Evolutionary conservation across 1,284 basidiomycete genomes (phyloP).

Genomic region (Microbotryomycetes sp.): DNA sequence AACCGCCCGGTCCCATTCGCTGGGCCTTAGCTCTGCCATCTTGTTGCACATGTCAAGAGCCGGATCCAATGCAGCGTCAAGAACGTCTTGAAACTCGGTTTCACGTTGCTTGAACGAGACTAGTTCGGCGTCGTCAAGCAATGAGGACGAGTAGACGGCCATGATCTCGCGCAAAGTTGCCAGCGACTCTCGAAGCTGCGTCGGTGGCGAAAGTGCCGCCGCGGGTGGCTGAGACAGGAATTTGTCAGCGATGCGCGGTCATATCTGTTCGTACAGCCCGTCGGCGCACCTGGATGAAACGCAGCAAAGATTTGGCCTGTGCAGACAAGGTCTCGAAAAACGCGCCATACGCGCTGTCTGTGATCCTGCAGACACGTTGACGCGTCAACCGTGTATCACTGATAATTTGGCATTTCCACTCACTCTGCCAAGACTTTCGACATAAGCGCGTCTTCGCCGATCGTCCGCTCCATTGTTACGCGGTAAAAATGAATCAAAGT

Average conservation of each 20-base stretch:
- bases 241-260: background rate
- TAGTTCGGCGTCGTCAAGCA: slow-evolving; percentile 52
- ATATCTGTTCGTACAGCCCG: too few species aligned
- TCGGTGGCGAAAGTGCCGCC: slow-evolving; percentile 64
- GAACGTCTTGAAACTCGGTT: slow-evolving; percentile 58
- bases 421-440: slow-evolving; percentile 74
- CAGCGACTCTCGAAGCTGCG: slow-evolving; percentile 67
- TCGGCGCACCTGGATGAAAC: slow-evolving; percentile 58
- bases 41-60: slow-evolving; percentile 65
- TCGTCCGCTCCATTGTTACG: slow-evolving; percentile 82
- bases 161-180: slow-evolving; percentile 81
- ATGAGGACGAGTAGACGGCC: slow-evolving; percentile 73
- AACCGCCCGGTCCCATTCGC: slow-evolving; percentile 64
- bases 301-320: slow-evolving; percentile 65
- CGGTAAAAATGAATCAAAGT: slow-evolving; percentile 93
- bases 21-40: slow-evolving; percentile 54
- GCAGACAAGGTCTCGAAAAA: slow-evolving; percentile 79
- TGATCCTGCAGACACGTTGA: slow-evolving; percentile 52
- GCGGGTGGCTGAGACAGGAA: slow-evolving; percentile 57
- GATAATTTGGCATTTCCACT: slow-evolving; percentile 35
- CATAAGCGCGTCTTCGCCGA: slow-evolving; percentile 70
- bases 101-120: slow-evolving; percentile 39
- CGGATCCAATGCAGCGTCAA: slow-evolving; percentile 75
- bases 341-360: slow-evolving; percentile 65
- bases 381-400: slow-evolving; percentile 5